phyloP scores from a whole-genome alignment of 768 basidiomycete genomes.

The Mycena albidolilacea region DNA sequence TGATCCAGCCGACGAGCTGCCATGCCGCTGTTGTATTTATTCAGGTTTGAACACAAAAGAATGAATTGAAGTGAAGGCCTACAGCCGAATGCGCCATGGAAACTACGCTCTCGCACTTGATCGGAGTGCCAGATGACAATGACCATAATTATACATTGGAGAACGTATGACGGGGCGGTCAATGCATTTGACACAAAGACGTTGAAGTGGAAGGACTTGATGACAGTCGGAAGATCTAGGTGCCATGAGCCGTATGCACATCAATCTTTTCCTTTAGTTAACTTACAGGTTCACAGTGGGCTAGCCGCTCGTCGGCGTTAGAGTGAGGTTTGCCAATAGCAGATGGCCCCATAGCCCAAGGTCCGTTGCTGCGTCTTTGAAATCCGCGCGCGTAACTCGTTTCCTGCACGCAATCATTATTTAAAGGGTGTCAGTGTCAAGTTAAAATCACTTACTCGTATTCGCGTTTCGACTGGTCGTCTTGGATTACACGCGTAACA shows the following conservation, averaged over 20 bases:
- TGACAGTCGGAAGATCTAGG: conserved; percentile 56
- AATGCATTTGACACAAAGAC: conserved; percentile 55
- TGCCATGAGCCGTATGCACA: background rate
- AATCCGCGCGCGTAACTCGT: conserved; percentile 52
- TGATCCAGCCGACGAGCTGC: conserved; percentile 55
- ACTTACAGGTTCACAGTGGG: conserved; percentile 54
- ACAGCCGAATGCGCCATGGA: conserved; percentile 55
- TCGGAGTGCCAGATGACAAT: conserved; percentile 52
- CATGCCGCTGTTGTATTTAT: conserved; percentile 48
- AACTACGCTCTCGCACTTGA: conserved; percentile 51
- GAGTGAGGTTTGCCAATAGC: conserved; percentile 51
- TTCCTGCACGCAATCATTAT: conserved; percentile 40
- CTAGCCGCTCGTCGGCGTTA: conserved; percentile 56
- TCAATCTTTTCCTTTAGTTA: background rate
- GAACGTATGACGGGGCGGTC: conserved; percentile 55
- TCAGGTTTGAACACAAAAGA: background rate
- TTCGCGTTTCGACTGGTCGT: conserved; percentile 54
- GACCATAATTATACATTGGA: conserved; percentile 54
- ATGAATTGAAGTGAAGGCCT: background rate
- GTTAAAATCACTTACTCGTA: conserved; percentile 50
- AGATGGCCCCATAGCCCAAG: conserved; percentile 54
- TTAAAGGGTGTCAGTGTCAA: background rate
- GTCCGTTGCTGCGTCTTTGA: conserved; percentile 54
- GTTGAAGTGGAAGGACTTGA: conserved; percentile 56
- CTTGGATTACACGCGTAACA: conserved; percentile 53